These are phyloP conservation scores for Tetradesmus obliquus DNA, from an alignment of 139 green algal species.

Conservation along the genomic window DNA sequence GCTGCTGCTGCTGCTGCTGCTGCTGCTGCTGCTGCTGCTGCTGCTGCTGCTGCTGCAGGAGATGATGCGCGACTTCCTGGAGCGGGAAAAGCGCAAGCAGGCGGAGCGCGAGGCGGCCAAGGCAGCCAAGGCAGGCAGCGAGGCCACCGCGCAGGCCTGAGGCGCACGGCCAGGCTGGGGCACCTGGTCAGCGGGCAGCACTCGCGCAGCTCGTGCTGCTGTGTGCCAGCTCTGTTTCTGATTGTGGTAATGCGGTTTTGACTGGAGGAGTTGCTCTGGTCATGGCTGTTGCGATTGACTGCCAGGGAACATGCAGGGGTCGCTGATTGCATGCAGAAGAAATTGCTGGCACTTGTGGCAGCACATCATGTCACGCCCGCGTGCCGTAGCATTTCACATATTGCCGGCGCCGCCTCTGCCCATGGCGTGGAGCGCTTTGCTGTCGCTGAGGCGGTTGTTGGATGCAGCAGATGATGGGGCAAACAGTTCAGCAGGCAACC, in stretches of 20 bases:
- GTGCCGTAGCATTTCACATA: too few relatives aligned
- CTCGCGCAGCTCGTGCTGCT: neutral
- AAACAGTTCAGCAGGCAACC: neutral
- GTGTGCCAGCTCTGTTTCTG: neutral
- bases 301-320: neutral
- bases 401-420: too few relatives aligned
- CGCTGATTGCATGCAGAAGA: neutral
- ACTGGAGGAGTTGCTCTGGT: too few relatives aligned
- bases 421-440: neutral
- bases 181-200: neutral
- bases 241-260: neutral
- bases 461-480: neutral
- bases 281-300: too few relatives aligned
- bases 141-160: conserved; percentile 1
- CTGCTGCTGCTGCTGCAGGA: conserved; percentile 28
- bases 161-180: neutral
- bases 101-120: conserved; percentile 80
- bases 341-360: neutral
- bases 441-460: neutral
- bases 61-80: conserved; percentile 79
- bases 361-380: neutral
- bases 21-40: neutral
- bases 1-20: too few relatives aligned
- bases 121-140: conserved; percentile 45
- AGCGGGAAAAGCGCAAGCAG: conserved; percentile 88